Evolutionary conservation across 2,329 filamentous ascomycete genomes (phyloP), one percentile per base, ranked within the genome.

Genomic region (Xylaria sp.): DNA sequence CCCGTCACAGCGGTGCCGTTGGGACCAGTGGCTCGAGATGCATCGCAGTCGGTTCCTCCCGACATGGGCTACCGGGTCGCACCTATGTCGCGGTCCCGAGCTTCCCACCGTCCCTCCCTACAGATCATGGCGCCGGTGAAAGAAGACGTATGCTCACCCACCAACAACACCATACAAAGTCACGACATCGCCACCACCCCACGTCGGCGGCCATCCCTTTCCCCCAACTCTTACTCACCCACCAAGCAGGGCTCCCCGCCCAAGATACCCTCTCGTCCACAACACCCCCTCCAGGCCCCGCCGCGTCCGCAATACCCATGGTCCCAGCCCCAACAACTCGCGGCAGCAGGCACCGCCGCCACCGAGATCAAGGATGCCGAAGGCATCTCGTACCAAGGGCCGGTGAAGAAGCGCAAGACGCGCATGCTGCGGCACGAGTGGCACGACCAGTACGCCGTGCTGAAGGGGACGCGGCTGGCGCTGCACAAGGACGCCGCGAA

Each of bases 381-480:
- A 60, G 87, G 88, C 63, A 80, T 91, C 69, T 87, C 88, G 38
- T 92, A 94, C 79, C 88, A 92, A 56, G 96, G 96, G 1, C 94
- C 90, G 79, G 97, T 99, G 89, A 94, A 93, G 85, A 97, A 97
- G 85, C 92, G 95, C 76, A 93, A 93, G 82, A 96, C 91, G 38
- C 90, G 89, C 75, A 89, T 97, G 83, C 87, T 97, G 67, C 92
- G 93, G 49, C 92, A 97, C 79, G 94, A 97, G 81, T 97, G 94
- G 94, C 89, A 94, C 75, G 92, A 96, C 77, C 91, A 93, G 73
- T 96, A 95, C 82, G 96, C 96, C 78, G 93, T 92, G 29, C 90
- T 97, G 69, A 89, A 90, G 74, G 91, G 91, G 65, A 92, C 89
- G 29, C 87, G 88, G 31, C 85, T 93, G 42, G 89, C 91, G 61